Base-by-base conservation (phyloP, 306 rosid genomes). In the Cicer bijugum region DNA sequence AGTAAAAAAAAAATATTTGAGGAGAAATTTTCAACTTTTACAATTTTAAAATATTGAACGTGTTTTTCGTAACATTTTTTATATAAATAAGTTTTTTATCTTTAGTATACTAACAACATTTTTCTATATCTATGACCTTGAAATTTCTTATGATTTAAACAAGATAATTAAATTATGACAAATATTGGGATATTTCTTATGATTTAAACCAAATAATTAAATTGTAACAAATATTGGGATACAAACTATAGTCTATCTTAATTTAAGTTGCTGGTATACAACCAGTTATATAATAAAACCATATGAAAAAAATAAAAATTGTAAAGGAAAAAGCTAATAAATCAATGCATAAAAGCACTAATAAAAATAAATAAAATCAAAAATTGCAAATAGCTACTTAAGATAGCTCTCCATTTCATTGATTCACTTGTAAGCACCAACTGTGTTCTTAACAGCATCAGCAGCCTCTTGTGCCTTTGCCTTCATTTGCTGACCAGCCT, bases 401-500 rank as follows among this genome's bases (percentile, higher is more conserved):
- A 12, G 56, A 60, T 76, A 60, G 14, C 59, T 51, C 9, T 71
- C 39, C 37, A 23, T 38, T 28, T 38, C 2, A 59, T 46, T 8
- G 23, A 42, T 59, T 77, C 72, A 82, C 33, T 82, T 82, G 55
- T 77, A 1, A 20, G 75, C 35, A 12, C 81, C 82, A 71, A 42
- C 75, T 55, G 82, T 6, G 39, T 0, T 38, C 79, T 82, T 82
- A 38, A 10, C 81, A 72, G 79, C 71, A 57, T 77, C 82, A 67
- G 72, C 79, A 48, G 71, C 71, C 0, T 2, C 79, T 43, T 77
- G 82, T 71, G 82, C 76, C 72, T 50, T 42, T 56, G 20, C 76
- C 68, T 76, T 35, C 67, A 69, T 42, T 50, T 88, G 86, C 72
- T 80, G 57, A 14, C 85, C 82, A 69, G 74, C 79, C 89, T 87